A percentile compares a stretch with the other conserved stretches of the same genome.
phyloP scores from a whole-genome alignment of 768 basidiomycete species.

The Cystobasidium onofrii region DNA sequence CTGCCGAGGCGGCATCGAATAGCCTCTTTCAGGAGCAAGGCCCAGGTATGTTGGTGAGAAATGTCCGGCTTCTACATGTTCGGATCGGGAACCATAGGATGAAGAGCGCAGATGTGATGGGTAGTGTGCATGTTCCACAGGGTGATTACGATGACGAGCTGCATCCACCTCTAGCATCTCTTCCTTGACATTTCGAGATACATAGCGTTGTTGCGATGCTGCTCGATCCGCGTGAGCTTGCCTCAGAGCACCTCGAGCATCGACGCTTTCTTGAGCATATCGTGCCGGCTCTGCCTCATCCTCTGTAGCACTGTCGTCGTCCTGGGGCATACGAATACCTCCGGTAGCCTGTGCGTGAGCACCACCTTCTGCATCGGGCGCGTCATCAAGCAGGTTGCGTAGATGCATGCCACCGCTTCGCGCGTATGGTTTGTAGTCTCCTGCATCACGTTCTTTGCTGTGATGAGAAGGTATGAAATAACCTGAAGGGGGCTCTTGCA shows the following conservation, averaged over 20 bases:
- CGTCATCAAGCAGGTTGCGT: conserved; percentile 39
- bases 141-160: neutral
- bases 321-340: neutral
- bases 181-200: neutral
- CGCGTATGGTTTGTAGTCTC: conserved; percentile 15
- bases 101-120: neutral
- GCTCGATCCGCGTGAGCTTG: neutral
- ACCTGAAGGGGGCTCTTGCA: neutral
- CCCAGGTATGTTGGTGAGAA: neutral
- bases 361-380: conserved; percentile 24
- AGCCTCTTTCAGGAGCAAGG: neutral
- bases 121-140: neutral
- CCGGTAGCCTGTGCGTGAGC: neutral
- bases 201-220: neutral
- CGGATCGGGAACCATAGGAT: neutral
- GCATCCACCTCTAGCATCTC: neutral
- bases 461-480: conserved; percentile 32
- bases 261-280: conserved; percentile 11
- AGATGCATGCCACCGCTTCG: conserved; percentile 37
- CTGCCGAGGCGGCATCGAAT: neutral
- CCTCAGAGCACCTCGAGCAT: neutral
- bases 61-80: neutral
- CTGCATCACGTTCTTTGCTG: neutral
- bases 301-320: conserved; percentile 30
- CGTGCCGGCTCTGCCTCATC: conserved; percentile 27